Conservation (phyloP, 306 rosid species). For the Glycine soja region DNA sequence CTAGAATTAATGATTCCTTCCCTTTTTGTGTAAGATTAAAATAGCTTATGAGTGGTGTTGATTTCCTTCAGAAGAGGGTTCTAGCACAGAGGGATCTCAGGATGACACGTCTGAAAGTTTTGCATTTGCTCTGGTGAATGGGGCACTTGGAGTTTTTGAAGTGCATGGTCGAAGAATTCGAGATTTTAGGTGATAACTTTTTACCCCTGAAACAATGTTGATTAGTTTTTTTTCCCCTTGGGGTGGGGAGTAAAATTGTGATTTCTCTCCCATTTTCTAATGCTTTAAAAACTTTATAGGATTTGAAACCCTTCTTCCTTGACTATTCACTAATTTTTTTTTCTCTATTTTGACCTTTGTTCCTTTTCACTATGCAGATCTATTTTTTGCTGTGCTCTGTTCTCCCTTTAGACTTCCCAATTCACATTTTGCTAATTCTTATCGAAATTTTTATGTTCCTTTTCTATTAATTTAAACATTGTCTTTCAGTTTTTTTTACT, state of each 20-base stretch:
- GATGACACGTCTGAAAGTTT: slow-evolving; percentile 93
- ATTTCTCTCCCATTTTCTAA: background rate
- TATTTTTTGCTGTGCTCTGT: background rate
- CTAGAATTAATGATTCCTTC: slow-evolving; percentile 37
- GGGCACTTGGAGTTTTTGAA: slow-evolving; percentile 99
- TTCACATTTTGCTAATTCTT: background rate
- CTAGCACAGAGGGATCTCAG: slow-evolving; percentile 75
- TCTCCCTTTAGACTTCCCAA: background rate
- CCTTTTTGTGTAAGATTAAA: slow-evolving; percentile 38
- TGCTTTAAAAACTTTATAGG: background rate
- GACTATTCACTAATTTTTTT: background rate
- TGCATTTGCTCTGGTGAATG: slow-evolving; percentile 93
- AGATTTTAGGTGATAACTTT: slow-evolving; percentile 81
- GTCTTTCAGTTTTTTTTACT: background rate
- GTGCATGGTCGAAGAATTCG: slow-evolving; percentile 93
- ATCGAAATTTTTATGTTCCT: background rate
- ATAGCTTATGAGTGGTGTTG: slow-evolving; percentile 47
- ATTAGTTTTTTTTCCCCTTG: background rate
- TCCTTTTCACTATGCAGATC: background rate
- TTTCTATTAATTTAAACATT: background rate
- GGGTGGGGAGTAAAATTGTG: background rate
- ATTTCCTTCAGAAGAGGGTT: slow-evolving; percentile 61
- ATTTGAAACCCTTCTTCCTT: background rate
- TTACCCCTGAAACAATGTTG: slow-evolving; percentile 21
- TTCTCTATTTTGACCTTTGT: background rate